Conservation (phyloP, 805 yeast genomes). For the Kazachstania martiniae region DNA sequence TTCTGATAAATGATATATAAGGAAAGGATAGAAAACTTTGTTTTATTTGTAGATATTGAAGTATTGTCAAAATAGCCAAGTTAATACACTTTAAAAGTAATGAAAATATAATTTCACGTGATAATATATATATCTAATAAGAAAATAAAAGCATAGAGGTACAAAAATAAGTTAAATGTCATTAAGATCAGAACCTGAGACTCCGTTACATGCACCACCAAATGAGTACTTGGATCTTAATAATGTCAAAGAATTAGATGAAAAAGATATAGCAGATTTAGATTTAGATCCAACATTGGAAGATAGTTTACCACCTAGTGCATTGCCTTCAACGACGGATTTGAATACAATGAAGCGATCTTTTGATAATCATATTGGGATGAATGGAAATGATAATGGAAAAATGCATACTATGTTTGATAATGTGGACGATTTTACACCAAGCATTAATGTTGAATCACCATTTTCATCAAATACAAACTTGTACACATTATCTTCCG, state of each 20-base stretch:
- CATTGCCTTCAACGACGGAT: background rate
- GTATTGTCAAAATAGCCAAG: too few relatives aligned
- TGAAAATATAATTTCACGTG: too few relatives aligned
- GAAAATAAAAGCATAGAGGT: too few relatives aligned
- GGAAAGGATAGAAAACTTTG: too few relatives aligned
- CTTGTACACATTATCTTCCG: slow-evolving; percentile 1
- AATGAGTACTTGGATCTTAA: slow-evolving; percentile 17
- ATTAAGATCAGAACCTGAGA: slow-evolving; percentile 21
- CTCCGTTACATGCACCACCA: slow-evolving; percentile 24
- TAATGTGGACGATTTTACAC: slow-evolving; percentile 23
- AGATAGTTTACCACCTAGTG: slow-evolving; percentile 7
- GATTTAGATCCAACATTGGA: slow-evolving; percentile 18
- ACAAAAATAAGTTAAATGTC: too few relatives aligned
- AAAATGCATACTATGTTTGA: slow-evolving; percentile 11
- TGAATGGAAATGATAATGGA: slow-evolving; percentile 1
- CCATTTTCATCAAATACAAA: slow-evolving; percentile 22
- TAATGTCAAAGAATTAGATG: slow-evolving; percentile 19
- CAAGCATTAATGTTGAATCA: slow-evolving; percentile 20
- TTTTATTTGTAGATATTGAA: too few relatives aligned
- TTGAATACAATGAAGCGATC: too few relatives aligned
- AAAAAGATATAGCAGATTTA: slow-evolving; percentile 19
- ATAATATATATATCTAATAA: too few relatives aligned
- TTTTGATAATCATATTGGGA: slow-evolving; percentile 1
- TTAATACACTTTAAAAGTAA: too few relatives aligned
- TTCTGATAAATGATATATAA: too few relatives aligned